Base-by-base conservation (phyloP, 2,329 filamentous ascomycete genomes). In the Torrubiella hemipterigena region DNA sequence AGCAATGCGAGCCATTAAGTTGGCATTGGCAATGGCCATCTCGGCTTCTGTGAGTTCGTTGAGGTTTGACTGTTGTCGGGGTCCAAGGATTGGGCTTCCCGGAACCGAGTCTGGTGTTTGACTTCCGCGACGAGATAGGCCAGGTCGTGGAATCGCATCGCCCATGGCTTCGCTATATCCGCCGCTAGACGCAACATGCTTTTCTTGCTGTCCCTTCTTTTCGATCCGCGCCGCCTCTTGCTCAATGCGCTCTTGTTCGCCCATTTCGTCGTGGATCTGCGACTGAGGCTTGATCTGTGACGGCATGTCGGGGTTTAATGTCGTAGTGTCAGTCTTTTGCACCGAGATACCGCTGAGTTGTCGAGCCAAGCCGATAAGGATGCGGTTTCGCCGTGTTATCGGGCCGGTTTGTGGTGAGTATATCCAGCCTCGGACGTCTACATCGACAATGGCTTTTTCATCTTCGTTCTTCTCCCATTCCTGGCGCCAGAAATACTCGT, bases 391-490 rank as follows among this genome's bases (percentile, higher is more conserved):
- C 43, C 87, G 72, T 17, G 74, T 89, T 70, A 95, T 77, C 4
- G 84, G 86, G 0, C 85, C 86, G 42, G 69, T 70, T 46, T 89
- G 83, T 13, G 89, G 89, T 23, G 77, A 75, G 54, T 94, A 98
- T 31, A 96, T 73, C 91, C 93, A 98, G 11, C 91, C 91, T 43
- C 89, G 72, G 16, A 98, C 84, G 51, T 98, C 89, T 6, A 96
- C 84, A 49, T 96, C 89, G 2, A 95, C 82, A 4, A 95, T 65
- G 1, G 87, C 85, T 51, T 81, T 81, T 46, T 86, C 77, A 37
- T 89, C 78, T 51, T 93, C 81, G 32, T 79, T 71, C 38, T 71
- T 71, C 35, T 87, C 75, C 81, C 83, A 93, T 47, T 89, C 76
- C 33, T 73, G 63, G 25, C 69, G 72, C 78, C 81, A 89, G 51